Evolutionary conservation across 345 rosid species (phyloP).

Genomic region (Nasturtium officinale): DNA sequence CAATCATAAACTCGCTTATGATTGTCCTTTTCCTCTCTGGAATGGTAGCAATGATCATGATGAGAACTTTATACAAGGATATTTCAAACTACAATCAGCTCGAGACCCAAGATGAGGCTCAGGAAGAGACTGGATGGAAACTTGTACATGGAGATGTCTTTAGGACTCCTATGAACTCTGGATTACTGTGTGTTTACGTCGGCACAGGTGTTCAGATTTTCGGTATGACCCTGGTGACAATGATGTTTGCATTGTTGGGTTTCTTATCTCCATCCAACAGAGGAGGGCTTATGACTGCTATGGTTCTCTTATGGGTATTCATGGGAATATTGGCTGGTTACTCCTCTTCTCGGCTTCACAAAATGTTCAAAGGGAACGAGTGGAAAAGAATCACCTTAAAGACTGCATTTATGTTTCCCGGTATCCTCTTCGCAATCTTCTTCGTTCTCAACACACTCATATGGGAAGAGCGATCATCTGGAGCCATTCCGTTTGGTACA

Average conservation of each 20-base stretch:
- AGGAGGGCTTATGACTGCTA: slow-evolving; percentile 97
- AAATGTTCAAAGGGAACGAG: slow-evolving; percentile 90
- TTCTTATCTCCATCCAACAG: slow-evolving; percentile 94
- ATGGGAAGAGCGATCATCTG: slow-evolving; percentile 92
- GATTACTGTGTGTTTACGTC: slow-evolving; percentile 82
- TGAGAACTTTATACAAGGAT: slow-evolving; percentile 93
- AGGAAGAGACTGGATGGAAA: slow-evolving; percentile 98
- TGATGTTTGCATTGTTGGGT: slow-evolving; percentile 91
- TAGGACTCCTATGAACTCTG: slow-evolving; percentile 76
- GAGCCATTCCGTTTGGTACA: slow-evolving; percentile 93
- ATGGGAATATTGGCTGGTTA: slow-evolving; percentile 93
- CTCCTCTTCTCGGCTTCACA: slow-evolving; percentile 80
- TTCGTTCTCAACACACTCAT: slow-evolving; percentile 79
- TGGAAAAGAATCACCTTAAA: slow-evolving; percentile 91
- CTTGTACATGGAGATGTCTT: slow-evolving; percentile 93
- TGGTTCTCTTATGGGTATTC: slow-evolving; percentile 97
- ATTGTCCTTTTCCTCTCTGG: slow-evolving; percentile 95
- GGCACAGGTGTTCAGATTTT: slow-evolving; percentile 95
- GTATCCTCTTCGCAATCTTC: slow-evolving; percentile 77
- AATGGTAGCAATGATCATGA: slow-evolving; percentile 98
- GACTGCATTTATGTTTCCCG: slow-evolving; percentile 94
- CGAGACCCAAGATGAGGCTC: slow-evolving; percentile 97
- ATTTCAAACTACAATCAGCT: slow-evolving; percentile 90
- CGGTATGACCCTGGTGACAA: slow-evolving; percentile 88
- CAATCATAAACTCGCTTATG: slow-evolving; percentile 94